A percentile compares a stretch with the other conserved stretches of the same genome.
Evolutionary conservation across 805 yeast genomes (phyloP).

Genomic region (Monosporozyma unispora): DNA sequence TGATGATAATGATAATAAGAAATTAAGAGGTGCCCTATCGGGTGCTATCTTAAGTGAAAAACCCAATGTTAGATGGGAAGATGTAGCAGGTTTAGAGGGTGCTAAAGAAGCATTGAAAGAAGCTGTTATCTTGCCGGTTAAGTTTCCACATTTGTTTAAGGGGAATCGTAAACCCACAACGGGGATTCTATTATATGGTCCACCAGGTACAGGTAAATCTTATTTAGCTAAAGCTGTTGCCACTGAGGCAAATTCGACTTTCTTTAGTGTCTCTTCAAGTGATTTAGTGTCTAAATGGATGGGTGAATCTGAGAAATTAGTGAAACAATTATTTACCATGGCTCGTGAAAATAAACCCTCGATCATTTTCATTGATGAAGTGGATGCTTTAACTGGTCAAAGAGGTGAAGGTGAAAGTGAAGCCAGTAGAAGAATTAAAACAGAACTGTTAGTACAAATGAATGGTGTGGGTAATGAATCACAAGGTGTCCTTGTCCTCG

Average conservation of each 20-base stretch:
- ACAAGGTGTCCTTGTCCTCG: constrained; percentile 83
- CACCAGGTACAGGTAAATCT: constrained; percentile 98
- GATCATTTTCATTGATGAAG: constrained; percentile 94
- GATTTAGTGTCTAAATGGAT: constrained; percentile 97
- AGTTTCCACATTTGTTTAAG: constrained; percentile 88
- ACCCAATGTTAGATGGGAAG: constrained; percentile 91
- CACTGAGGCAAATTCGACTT: constrained; percentile 95
- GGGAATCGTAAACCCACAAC: constrained; percentile 91
- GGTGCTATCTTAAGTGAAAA: constrained; percentile 87
- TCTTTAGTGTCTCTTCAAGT: constrained; percentile 91
- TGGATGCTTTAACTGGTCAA: constrained; percentile 95
- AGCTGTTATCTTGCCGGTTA: constrained; percentile 93
- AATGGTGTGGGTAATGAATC: constrained; percentile 97
- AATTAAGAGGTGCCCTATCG: constrained; percentile 80
- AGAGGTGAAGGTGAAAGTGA: constrained; percentile 97
- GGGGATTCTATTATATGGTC: constrained; percentile 83
- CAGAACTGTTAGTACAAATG: constrained; percentile 95
- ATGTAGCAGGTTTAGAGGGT: constrained; percentile 88
- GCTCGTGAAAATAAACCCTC: constrained; percentile 95
- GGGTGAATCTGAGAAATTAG: constrained; percentile 97
- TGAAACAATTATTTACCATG: constrained; percentile 88
- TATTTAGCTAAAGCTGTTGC: constrained; percentile 97
- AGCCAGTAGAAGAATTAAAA: constrained; percentile 90
- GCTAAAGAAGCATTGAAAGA: constrained; percentile 96
- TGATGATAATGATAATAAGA: constrained; percentile 75